phyloP scores from a whole-genome alignment of 2,329 filamentous ascomycete genomes.

The Ceratocystis cacaofunesta region DNA sequence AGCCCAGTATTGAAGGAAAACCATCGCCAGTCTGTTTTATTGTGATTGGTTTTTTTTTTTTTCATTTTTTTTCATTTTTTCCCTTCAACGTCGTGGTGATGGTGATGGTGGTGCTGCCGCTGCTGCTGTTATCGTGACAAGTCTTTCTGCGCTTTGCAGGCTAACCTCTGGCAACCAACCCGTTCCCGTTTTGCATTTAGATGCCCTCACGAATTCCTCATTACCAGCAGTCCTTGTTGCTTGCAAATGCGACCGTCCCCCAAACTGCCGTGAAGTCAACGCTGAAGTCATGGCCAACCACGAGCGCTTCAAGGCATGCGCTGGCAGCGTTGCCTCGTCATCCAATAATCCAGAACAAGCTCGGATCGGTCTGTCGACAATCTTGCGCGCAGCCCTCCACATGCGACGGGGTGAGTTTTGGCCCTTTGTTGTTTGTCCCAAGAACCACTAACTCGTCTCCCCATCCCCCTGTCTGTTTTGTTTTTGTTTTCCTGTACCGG shows the following conservation, averaged over 20 bases:
- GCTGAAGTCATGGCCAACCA: conserved; percentile 48
- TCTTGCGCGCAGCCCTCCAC: conserved; percentile 56
- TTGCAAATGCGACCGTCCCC: conserved; percentile 74
- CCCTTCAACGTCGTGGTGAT: too few relatives aligned
- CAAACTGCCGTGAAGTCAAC: conserved; percentile 55
- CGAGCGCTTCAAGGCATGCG: conserved; percentile 49
- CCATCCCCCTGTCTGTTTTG: conserved; percentile 14
- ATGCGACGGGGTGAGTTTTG: conserved; percentile 49
- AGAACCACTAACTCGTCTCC: not conserved
- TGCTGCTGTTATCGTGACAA: too few relatives aligned
- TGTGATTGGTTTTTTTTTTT: not conserved
- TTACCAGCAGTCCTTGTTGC: conserved; percentile 71
- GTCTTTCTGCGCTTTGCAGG: not conserved
- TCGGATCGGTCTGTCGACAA: conserved; percentile 58
- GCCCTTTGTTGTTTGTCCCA: not conserved
- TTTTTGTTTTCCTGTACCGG: conserved; percentile 5
- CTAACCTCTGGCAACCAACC: not conserved
- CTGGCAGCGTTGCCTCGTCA: conserved; percentile 62
- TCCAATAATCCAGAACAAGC: conserved; percentile 54
- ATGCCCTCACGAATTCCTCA: conserved; percentile 54
- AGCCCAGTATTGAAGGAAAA: not conserved
- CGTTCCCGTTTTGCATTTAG: conserved; percentile 29
- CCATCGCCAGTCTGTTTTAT: not conserved
- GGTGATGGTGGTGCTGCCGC: too few relatives aligned
- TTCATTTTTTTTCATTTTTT: not conserved